A percentile compares a stretch with the other conserved stretches of the same genome.
Conservation (phyloP, 75 land plant genomes). For the Cunninghamia lanceolata region DNA sequence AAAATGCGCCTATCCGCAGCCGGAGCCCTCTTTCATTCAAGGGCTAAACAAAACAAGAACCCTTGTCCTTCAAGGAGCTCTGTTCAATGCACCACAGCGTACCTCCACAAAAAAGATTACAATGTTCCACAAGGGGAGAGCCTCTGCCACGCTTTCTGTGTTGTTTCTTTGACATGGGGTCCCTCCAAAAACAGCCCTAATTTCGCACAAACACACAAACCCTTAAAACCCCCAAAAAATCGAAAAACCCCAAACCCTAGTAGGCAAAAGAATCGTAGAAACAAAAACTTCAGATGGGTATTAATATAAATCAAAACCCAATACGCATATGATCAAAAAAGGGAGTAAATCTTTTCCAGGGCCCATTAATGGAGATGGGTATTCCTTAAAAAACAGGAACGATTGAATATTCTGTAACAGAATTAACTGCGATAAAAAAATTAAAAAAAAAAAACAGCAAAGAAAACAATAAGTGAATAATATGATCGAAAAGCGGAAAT, state of each 20-base stretch:
- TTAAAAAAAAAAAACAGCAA: neutral
- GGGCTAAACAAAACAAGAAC: neutral
- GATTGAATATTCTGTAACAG: neutral
- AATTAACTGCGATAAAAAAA: neutral
- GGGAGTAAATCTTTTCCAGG: neutral
- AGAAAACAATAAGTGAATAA: neutral
- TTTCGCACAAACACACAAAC: neutral
- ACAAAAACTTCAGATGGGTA: neutral
- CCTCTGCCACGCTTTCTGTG: constrained; percentile 14
- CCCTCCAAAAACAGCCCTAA: constrained; percentile 3
- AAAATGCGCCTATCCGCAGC: neutral
- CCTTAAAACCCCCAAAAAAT: neutral
- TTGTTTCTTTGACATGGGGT: constrained; percentile 12
- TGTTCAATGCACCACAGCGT: constrained; percentile 13
- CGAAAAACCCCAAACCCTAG: neutral
- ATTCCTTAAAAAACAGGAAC: neutral
- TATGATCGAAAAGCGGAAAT: neutral
- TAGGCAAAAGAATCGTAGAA: neutral
- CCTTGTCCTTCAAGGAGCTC: constrained; percentile 3
- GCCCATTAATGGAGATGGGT: neutral
- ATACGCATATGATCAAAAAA: neutral
- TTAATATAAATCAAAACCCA: neutral
- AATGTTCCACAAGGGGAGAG: constrained; percentile 12
- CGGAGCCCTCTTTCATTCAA: neutral
- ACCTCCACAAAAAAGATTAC: constrained; percentile 3